Conservation (phyloP, 331 rosid genomes). For the Cucumis variabilis region DNA sequence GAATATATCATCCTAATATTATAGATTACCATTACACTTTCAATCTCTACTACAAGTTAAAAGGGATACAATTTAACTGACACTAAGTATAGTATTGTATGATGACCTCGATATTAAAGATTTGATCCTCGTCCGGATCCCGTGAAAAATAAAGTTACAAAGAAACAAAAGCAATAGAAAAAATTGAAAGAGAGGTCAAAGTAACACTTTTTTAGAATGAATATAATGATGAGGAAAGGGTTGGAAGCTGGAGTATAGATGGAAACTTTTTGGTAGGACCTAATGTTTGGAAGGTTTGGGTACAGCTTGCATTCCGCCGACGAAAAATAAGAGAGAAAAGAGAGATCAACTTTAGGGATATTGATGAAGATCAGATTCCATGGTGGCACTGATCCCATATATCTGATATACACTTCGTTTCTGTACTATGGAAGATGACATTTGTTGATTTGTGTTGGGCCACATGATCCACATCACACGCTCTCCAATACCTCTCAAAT, state of each 20-base stretch:
- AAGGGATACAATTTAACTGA: too few species aligned
- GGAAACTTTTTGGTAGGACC: conserved; percentile 3
- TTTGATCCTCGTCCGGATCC: too few species aligned
- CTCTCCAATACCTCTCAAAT: not conserved
- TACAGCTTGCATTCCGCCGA: conserved; percentile 29
- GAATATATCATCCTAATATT: too few species aligned
- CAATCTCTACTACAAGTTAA: too few species aligned
- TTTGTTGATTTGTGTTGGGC: not conserved
- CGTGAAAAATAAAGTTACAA: too few species aligned
- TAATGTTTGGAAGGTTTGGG: conserved; percentile 21
- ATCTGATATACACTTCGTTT: not conserved
- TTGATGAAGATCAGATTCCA: conserved; percentile 4
- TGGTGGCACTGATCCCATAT: not conserved
- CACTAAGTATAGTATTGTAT: too few species aligned
- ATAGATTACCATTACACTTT: too few species aligned
- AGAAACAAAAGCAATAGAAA: too few species aligned
- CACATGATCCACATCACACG: not conserved
- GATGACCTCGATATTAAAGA: too few species aligned
- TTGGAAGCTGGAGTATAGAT: not conserved
- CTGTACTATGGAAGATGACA: not conserved
- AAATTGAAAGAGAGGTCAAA: too few species aligned
- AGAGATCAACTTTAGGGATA: not conserved
- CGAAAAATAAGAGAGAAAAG: not conserved
- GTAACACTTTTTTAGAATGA: not conserved
- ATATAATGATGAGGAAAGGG: not conserved